These are phyloP conservation scores for Polytrichum commune DNA, from an alignment of 225 moss, liverwort and hornwort species.

Conservation along the genomic window DNA sequence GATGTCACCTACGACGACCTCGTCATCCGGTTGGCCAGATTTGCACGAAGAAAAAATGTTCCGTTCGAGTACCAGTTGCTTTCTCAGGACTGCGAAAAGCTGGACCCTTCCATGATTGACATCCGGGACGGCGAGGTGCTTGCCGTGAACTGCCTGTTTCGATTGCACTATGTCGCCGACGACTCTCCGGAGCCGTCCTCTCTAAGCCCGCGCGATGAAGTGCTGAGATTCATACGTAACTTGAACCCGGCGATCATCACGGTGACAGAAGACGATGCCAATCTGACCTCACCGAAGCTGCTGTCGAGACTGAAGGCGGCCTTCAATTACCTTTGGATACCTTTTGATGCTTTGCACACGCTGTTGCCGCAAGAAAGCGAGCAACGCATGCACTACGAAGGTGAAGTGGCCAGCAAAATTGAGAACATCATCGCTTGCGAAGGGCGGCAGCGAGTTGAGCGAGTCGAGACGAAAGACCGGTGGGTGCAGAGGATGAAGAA, in stretches of 20 bases:
- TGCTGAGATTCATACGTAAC: constrained; percentile 38
- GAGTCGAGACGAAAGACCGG: constrained; percentile 65
- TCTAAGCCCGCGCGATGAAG: constrained; percentile 37
- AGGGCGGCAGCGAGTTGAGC: constrained; percentile 58
- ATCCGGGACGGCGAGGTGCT: constrained; percentile 50
- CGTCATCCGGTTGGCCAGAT: constrained; percentile 39
- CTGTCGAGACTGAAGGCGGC: constrained; percentile 60
- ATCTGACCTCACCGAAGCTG: constrained; percentile 41
- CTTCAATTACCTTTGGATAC: constrained; percentile 84
- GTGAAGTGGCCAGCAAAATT: constrained; percentile 63
- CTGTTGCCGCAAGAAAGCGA: constrained; percentile 56
- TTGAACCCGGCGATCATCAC: constrained; percentile 61
- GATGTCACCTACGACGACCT: constrained; percentile 57
- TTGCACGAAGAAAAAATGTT: constrained; percentile 58
- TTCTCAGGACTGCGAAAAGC: constrained; percentile 36
- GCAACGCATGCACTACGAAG: constrained; percentile 61
- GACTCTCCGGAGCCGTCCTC: constrained; percentile 28
- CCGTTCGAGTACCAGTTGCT: constrained; percentile 53
- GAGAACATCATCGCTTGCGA: constrained; percentile 74
- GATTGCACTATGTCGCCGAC: constrained; percentile 60
- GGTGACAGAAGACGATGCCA: constrained; percentile 59
- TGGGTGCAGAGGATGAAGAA: constrained; percentile 80
- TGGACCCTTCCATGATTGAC: constrained; percentile 37
- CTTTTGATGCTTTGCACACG: constrained; percentile 82
- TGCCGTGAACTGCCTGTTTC: constrained; percentile 59